Base-by-base conservation (phyloP, 345 rosid genomes). In the Euphorbia tirucalli region DNA sequence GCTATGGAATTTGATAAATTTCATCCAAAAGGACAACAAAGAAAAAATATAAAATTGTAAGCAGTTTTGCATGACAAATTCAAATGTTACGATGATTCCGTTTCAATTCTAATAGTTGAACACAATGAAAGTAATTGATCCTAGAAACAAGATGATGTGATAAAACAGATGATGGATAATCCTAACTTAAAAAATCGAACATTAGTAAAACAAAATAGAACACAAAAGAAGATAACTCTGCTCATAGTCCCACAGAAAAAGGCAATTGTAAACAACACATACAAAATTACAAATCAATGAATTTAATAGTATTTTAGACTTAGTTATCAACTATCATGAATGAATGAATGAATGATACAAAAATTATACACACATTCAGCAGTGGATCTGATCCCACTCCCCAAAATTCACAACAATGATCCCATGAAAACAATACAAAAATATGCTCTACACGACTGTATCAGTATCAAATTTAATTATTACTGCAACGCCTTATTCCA, bases 221-320 rank as follows among this genome's bases (percentile, higher is more conserved):
- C n/a, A n/a, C n/a, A 14, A 1, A 15, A 49, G 21, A 16, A 49
- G 22, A 35, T 35, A 35, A 35, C 39, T 35, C 3, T 35, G 4
- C 39, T 35, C 7, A 35, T n/a, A n/a, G n/a, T 35, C 39, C 39
- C 39, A 35, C 7, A 35, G 4, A 35, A 35, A 37, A 44, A 44
- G 2, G 14, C 52, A 46, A 15, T 46, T 46, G 19, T 46, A 46
- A 11, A 13, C 11, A 11, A 46, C 19, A 5, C 44, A 7, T 13
- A 13, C 18, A 46, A 46, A 46, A 46, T 46, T 13, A 46, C 69
- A 44, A 65, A 65, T 65, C n/a, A 65, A 66, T 46, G 70, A 66
- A 66, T 18, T 28, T 22, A 14, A 65, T 13, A 65, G n/a, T 41
- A 35, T 7, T 35, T 35, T 35, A 35, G 49, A 24, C n/a, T 49